A percentile compares a stretch with the other conserved stretches of the same genome.
Evolutionary conservation across 208 protist genomes (phyloP).

Genomic region (Acanthamoeba sp.): DNA sequence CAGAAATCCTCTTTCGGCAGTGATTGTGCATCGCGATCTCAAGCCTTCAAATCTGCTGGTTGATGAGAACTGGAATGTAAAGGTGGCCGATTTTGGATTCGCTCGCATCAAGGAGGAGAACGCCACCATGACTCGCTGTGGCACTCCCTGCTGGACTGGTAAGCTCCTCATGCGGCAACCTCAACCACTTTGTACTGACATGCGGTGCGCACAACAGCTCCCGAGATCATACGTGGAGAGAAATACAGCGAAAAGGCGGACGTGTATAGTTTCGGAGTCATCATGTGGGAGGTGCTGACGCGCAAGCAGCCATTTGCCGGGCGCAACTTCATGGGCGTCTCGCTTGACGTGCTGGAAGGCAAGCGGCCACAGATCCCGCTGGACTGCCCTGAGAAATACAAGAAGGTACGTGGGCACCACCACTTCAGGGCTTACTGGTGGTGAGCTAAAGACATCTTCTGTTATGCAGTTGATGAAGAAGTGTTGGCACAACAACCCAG

Average conservation of each 20-base stretch:
- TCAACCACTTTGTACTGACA: background rate
- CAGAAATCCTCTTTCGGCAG: background rate
- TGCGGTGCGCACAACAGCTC: background rate
- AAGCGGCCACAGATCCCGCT: slow-evolving; percentile 37
- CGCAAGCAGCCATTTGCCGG: slow-evolving; percentile 56
- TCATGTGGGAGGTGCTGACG: slow-evolving; percentile 68
- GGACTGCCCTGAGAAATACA: slow-evolving; percentile 40
- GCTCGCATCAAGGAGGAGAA: slow-evolving; percentile 56
- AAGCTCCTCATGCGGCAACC: background rate
- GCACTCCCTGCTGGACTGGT: slow-evolving; percentile 60
- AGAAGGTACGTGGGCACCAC: background rate
- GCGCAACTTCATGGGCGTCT: slow-evolving; percentile 67
- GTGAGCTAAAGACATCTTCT: no score
- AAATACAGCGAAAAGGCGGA: background rate
- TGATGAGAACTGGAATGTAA: slow-evolving; percentile 59
- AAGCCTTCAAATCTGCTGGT: slow-evolving; percentile 53
- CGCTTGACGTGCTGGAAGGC: slow-evolving; percentile 58
- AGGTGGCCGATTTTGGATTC: slow-evolving; percentile 54
- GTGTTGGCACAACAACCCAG: slow-evolving; percentile 13
- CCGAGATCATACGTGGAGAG: slow-evolving; percentile 22
- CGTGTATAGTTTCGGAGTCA: slow-evolving; percentile 24
- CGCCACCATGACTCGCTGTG: slow-evolving; percentile 48
- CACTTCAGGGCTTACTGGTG: no score
- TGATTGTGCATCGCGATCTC: slow-evolving; percentile 56
- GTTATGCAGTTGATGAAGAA: slow-evolving; percentile 56